Percentiles rank a stretch among this genome's conserved stretches.
Evolutionary conservation across 441 rosid genomes (phyloP).

Genomic region (Raphanus hybrid): DNA sequence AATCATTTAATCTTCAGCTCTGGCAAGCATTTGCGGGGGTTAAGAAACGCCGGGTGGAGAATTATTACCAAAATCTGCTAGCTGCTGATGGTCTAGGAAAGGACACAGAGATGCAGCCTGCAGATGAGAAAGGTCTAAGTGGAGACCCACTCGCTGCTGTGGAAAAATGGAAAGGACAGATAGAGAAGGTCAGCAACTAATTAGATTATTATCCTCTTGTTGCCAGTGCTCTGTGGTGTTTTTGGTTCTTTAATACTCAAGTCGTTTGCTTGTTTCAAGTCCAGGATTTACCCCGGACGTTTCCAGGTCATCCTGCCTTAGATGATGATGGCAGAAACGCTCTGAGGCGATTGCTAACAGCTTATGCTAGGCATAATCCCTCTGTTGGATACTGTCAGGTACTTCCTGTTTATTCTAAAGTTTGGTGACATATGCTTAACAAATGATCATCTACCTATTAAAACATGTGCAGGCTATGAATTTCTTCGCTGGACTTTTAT

Average conservation of each 20-base stretch:
- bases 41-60: slow-evolving; percentile 74
- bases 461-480: slow-evolving; percentile 79
- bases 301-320: slow-evolving; percentile 96
- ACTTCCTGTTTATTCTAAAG: slow-evolving; percentile 25
- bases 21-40: slow-evolving; percentile 96
- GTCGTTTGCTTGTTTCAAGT: slow-evolving; percentile 39
- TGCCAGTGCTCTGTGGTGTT: slow-evolving; percentile 25
- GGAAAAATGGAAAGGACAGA: slow-evolving; percentile 98
- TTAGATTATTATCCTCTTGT: slow-evolving; percentile 30
- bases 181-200: slow-evolving; percentile 69
- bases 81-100: slow-evolving; percentile 55
- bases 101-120: slow-evolving; percentile 45
- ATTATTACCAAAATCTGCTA: slow-evolving; percentile 75
- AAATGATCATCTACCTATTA: slow-evolving; percentile 7
- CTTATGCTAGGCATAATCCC: slow-evolving; percentile 96
- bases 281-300: slow-evolving; percentile 98
- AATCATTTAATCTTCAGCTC: slow-evolving; percentile 50
- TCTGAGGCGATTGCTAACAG: slow-evolving; percentile 90
- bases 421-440: slow-evolving; percentile 8
- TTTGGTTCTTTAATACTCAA: slow-evolving; percentile 29
- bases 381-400: slow-evolving; percentile 99
- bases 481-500: slow-evolving; percentile 89
- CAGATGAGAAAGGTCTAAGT: slow-evolving; percentile 46
- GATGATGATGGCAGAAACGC: slow-evolving; percentile 96
- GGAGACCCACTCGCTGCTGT: slow-evolving; percentile 53